Evolutionary conservation across 257 asterid species (phyloP).

Genomic region (Solanum boliviense): DNA sequence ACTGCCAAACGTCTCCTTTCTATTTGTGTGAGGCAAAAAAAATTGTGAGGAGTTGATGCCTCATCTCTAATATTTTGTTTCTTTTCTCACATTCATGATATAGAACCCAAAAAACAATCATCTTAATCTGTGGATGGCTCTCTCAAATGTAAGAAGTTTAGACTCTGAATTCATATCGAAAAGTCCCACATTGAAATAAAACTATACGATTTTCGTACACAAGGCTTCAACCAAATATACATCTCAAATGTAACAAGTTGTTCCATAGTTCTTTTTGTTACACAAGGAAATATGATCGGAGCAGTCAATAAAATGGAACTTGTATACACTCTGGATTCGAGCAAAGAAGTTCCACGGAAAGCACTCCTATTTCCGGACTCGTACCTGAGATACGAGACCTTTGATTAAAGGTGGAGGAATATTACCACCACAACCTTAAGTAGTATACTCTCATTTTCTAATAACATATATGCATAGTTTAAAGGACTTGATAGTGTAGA

Average conservation of each 20-base stretch:
- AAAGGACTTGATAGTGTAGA: neutral
- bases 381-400: neutral
- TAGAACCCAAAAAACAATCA: neutral
- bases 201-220: neutral
- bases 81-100: neutral
- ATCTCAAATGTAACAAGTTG: neutral
- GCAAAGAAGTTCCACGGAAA: neutral
- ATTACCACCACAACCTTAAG: neutral
- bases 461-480: neutral
- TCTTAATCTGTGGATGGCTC: neutral
- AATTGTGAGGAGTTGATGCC: neutral
- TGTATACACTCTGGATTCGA: neutral
- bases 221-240: neutral
- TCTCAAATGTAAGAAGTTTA: neutral
- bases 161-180: neutral
- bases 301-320: neutral
- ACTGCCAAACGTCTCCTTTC: constrained; percentile 14
- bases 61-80: neutral
- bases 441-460: neutral
- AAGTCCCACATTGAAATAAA: neutral
- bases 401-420: neutral
- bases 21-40: neutral
- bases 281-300: neutral
- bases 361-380: neutral
- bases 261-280: neutral